These are phyloP conservation scores for Cinchona pubescens DNA, from an alignment of 257 asterid genomes.

Conservation along the genomic window DNA sequence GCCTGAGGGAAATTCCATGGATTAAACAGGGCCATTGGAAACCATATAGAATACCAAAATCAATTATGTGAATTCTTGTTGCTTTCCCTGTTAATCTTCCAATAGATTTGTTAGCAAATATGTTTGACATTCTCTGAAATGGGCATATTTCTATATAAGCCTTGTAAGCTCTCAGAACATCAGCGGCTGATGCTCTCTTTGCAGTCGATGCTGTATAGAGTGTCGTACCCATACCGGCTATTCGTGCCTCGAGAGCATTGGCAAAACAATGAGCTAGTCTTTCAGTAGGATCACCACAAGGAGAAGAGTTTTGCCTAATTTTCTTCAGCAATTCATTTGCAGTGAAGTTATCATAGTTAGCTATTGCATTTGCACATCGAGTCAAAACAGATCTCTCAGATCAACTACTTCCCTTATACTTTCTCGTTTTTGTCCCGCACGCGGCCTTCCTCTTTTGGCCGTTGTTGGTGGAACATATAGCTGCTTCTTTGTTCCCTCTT, in stretches of 20 bases:
- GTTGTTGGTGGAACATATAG: too few relatives aligned
- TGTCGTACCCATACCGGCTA: slow-evolving; percentile 31
- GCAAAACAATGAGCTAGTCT: slow-evolving; percentile 36
- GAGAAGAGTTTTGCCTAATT: slow-evolving; percentile 37
- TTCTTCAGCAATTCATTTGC: slow-evolving; percentile 17
- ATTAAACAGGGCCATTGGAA: slow-evolving; percentile 46
- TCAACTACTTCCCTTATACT: slow-evolving; percentile 28
- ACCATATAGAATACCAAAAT: slow-evolving; percentile 39
- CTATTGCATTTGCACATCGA: slow-evolving; percentile 35
- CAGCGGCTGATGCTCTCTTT: slow-evolving; percentile 22
- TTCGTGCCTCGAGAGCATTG: slow-evolving; percentile 38
- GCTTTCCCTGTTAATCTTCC: slow-evolving; percentile 22
- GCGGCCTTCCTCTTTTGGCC: slow-evolving; percentile 37
- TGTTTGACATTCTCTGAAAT: slow-evolving; percentile 33
- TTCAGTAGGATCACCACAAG: slow-evolving; percentile 34
- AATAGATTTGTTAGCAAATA: slow-evolving; percentile 33
- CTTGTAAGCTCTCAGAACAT: slow-evolving; percentile 28
- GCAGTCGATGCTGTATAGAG: slow-evolving; percentile 9
- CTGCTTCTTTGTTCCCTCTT: too few relatives aligned
- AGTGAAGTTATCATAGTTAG: slow-evolving; percentile 16
- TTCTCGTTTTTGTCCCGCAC: slow-evolving; percentile 12
- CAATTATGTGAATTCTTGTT: slow-evolving; percentile 27
- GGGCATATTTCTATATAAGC: slow-evolving; percentile 29
- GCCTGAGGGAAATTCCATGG: slow-evolving; percentile 31
- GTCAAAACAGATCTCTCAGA: slow-evolving; percentile 21